Percentiles rank a stretch among this genome's conserved stretches.
Conservation (phyloP, 2,329 filamentous ascomycete species). For the Elsinoe necatrix region DNA sequence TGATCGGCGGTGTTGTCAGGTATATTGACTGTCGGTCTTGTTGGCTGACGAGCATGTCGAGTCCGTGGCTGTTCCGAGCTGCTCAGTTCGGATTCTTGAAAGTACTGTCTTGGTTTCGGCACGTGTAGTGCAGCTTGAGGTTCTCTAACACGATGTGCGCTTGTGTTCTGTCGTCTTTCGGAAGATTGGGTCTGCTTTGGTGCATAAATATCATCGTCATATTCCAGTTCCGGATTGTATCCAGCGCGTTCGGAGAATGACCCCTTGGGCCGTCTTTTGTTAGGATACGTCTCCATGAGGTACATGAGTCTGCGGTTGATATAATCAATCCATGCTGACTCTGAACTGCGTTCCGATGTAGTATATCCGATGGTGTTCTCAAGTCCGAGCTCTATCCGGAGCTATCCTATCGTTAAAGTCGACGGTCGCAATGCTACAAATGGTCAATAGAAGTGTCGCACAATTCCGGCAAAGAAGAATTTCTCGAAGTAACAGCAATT, state of each 20-base stretch:
- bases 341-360: not conserved
- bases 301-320: not conserved
- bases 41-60: not conserved
- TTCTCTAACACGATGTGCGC: constrained; percentile 13
- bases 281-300: not conserved
- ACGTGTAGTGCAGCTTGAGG: constrained; percentile 16
- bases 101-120: constrained; percentile 15
- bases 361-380: not conserved
- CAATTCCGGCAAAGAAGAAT: not conserved
- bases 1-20: not conserved
- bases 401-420: not conserved
- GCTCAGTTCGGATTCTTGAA: constrained; percentile 2
- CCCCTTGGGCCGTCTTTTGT: not conserved
- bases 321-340: not conserved
- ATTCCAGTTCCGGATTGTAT: constrained; percentile 6
- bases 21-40: constrained; percentile 6
- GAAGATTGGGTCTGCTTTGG: not conserved
- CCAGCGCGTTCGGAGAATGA: constrained; percentile 14
- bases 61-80: not conserved
- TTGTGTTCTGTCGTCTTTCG: constrained; percentile 8
- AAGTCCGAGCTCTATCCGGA: not conserved
- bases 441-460: not conserved
- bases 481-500: not conserved
- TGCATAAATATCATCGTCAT: constrained; percentile 9
- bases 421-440: not conserved